These are phyloP conservation scores for Epichloe brachyelytri DNA, from an alignment of 2,329 filamentous ascomycete genomes.

Conservation along the genomic window DNA sequence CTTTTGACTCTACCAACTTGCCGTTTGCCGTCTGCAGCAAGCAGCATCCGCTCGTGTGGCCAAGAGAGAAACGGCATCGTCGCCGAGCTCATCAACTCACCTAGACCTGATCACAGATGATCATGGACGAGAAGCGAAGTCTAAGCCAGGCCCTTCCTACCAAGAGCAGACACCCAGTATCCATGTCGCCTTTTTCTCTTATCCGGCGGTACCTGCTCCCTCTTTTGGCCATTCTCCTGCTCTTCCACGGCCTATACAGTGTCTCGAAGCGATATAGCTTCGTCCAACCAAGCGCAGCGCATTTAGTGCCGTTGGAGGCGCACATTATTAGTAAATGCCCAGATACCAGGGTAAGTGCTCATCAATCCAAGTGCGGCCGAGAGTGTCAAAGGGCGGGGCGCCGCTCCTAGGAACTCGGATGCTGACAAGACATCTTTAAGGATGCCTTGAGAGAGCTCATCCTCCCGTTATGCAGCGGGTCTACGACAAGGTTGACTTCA, in stretches of 20 bases:
- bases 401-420: neutral
- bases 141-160: neutral
- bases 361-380: neutral
- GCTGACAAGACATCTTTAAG: conserved; percentile 14
- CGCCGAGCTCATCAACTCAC: neutral
- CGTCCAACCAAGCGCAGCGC: neutral
- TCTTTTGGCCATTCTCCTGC: neutral
- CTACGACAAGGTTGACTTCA: conserved; percentile 78
- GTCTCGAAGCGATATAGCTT: neutral
- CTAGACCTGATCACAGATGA: neutral
- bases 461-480: conserved; percentile 72
- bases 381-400: neutral
- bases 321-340: conserved; percentile 98
- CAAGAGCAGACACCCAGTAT: neutral
- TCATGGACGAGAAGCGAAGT: conserved; percentile 3
- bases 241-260: neutral
- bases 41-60: too few relatives aligned
- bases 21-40: too few relatives aligned
- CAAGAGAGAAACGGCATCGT: too few relatives aligned
- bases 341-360: conserved; percentile 51
- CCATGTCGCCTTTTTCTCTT: conserved; percentile 2
- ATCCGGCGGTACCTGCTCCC: conserved; percentile 5
- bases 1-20: too few relatives aligned
- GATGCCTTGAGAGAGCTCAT: conserved; percentile 72
- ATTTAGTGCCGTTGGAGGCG: conserved; percentile 66